Percentiles rank a stretch among this genome's conserved stretches.
These are phyloP conservation scores for Eimeria nieschulzi DNA, from an alignment of 169 alveolate genomes.

Conservation along the genomic window DNA sequence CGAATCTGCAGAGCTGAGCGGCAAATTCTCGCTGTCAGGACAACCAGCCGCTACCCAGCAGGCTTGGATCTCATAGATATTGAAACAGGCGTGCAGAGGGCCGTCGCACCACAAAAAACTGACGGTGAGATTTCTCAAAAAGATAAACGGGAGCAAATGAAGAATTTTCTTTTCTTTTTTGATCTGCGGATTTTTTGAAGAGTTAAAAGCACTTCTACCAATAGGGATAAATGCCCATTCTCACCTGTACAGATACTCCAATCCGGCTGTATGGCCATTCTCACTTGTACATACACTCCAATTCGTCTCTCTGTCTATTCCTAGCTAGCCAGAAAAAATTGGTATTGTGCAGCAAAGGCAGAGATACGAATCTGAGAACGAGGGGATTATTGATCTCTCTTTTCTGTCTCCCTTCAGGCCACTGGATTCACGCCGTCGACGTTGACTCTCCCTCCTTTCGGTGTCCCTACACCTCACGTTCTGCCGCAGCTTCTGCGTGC, in stretches of 20 bases:
- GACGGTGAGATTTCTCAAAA: not conserved
- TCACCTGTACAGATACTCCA: not conserved
- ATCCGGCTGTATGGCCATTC: not conserved
- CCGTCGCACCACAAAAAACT: slow-evolving; percentile 34
- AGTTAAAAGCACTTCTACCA: too few relatives aligned
- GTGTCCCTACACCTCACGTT: not conserved
- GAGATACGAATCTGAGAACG: not conserved
- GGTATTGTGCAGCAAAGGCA: not conserved
- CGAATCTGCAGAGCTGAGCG: slow-evolving; percentile 53
- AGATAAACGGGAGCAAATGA: not conserved
- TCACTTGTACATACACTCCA: not conserved
- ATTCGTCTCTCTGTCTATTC: not conserved
- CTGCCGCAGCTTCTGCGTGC: not conserved
- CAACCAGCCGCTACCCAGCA: slow-evolving; percentile 57
- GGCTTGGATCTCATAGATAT: slow-evolving; percentile 30
- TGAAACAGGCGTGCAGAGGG: not conserved
- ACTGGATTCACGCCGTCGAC: slow-evolving; percentile 63
- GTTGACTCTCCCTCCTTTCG: not conserved
- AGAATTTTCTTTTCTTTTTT: not conserved
- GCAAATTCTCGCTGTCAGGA: slow-evolving; percentile 33
- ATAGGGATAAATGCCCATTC: too few relatives aligned
- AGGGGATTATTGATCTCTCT: not conserved
- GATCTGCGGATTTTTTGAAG: not conserved
- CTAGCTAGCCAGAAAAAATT: not conserved
- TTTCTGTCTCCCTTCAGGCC: slow-evolving; percentile 9